These are phyloP conservation scores for Dacryopinax spathularia DNA, from an alignment of 768 basidiomycete species.

Conservation along the genomic window DNA sequence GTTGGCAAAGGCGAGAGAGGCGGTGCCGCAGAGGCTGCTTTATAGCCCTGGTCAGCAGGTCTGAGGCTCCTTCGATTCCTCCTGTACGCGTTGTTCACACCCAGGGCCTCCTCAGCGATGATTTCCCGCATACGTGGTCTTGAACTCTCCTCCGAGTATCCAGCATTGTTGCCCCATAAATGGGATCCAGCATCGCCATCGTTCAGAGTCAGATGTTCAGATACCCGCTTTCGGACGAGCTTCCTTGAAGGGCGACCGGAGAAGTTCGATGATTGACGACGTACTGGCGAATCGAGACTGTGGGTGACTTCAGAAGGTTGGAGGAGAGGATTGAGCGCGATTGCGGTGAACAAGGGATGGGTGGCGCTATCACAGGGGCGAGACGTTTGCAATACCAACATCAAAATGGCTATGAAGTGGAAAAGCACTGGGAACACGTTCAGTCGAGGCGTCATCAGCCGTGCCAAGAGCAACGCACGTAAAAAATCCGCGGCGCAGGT, in stretches of 20 bases:
- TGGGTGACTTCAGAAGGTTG: too few species aligned
- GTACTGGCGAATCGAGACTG: too few species aligned
- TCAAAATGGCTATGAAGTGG: background rate
- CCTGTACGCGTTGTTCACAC: background rate
- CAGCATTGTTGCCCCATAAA: background rate
- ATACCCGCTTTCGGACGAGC: background rate
- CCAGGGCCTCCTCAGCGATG: background rate
- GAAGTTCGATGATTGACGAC: too few species aligned
- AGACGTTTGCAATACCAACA: background rate
- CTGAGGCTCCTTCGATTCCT: background rate
- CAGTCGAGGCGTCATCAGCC: background rate
- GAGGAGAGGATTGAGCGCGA: background rate
- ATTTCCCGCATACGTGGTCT: background rate
- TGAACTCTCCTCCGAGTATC: background rate
- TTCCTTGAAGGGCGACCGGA: background rate
- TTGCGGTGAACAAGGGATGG: background rate
- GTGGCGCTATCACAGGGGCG: background rate
- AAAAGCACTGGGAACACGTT: background rate
- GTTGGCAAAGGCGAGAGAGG: background rate
- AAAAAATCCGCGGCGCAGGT: background rate
- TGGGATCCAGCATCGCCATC: background rate
- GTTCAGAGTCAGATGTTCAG: background rate
- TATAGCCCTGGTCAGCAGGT: background rate
- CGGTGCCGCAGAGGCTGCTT: background rate
- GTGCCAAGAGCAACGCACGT: background rate